A percentile compares a stretch with the other conserved stretches of the same genome.
Conservation (phyloP, 1,284 basidiomycete genomes). For the Exobasidium cylindrosporum region DNA sequence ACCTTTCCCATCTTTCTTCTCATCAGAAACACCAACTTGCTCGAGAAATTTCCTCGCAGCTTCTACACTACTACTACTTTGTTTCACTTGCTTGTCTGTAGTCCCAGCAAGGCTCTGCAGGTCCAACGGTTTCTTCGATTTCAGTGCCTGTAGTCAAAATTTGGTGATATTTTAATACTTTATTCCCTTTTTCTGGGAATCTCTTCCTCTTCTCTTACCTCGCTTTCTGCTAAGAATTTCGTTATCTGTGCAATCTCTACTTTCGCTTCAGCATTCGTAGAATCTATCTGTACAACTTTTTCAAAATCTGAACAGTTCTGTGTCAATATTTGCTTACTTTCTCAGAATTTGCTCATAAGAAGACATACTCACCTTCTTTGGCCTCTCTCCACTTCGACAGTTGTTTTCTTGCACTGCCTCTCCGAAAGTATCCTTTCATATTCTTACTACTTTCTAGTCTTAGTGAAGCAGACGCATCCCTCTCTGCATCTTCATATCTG, state of each 20-base stretch:
- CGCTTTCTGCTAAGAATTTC: too few species aligned
- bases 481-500: slow-evolving; percentile 9
- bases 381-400: not conserved
- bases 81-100: not conserved
- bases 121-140: not conserved
- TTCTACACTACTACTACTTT: slow-evolving; percentile 2
- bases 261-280: not conserved
- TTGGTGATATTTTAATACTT: too few species aligned
- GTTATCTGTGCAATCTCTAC: not conserved
- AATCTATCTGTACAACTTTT: not conserved
- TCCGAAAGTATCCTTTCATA: slow-evolving; percentile 1
- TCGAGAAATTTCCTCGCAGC: slow-evolving; percentile 6
- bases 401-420: slow-evolving; percentile 1
- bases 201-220: too few species aligned
- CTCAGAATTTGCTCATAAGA: too few species aligned
- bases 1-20: not conserved
- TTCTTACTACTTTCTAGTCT: not conserved
- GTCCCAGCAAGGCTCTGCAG: not conserved
- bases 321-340: too few species aligned
- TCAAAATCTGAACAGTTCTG: not conserved
- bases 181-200: too few species aligned
- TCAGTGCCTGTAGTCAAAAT: not conserved
- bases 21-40: not conserved
- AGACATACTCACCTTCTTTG: not conserved
- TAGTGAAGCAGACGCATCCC: not conserved